Base-by-base conservation (phyloP, 441 rosid species). In the Heliophila coronopifolia region DNA sequence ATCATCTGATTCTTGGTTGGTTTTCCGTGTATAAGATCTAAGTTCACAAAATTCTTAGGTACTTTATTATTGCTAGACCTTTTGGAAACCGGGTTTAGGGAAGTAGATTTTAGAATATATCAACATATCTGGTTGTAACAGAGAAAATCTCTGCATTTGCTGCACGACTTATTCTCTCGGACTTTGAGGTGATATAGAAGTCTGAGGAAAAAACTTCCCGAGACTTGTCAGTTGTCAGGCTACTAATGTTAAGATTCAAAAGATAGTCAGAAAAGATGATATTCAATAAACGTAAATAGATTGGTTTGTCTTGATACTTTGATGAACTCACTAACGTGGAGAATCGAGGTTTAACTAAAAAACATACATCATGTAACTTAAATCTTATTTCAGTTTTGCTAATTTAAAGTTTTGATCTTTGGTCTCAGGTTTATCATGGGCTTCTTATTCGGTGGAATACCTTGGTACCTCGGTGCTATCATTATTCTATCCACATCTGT, bases 381-480 rank as follows among this genome's bases (percentile, higher is more conserved):
- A 25, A 36, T 19, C 18, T 28, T n/a, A 25, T 32, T 20, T 14
- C 9, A 2, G 26, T n/a, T n/a, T 15, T 41, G 20, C 39, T 42
- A 7, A 46, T 53, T 0, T 31, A 28, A 20, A 22, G 14, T 16
- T 19, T 25, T 35, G 55, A n/a, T 25, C 18, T 50, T 39, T 49
- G 44, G 27, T 58, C 13, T 25, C 15, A 89, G 97, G 81, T 83
- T 89, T 72, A 25, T 83, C 11, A 22, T 66, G 54, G 97, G 95
- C 14, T 89, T 89, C 80, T 72, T 85, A 71, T 69, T 89, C 8
- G 97, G 90, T 32, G 90, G 90, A 23, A 58, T 85, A 34, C 90
- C 97, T 3, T 89, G 95, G 97, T 81, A 89, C 34, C 40, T 79
- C 24, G 93, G 93, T 38, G 67, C 90, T 27, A 67, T 77, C 51